These are phyloP conservation scores for Hordeum marinum DNA, from an alignment of 176 grass and related monocot genomes.

Conservation along the genomic window DNA sequence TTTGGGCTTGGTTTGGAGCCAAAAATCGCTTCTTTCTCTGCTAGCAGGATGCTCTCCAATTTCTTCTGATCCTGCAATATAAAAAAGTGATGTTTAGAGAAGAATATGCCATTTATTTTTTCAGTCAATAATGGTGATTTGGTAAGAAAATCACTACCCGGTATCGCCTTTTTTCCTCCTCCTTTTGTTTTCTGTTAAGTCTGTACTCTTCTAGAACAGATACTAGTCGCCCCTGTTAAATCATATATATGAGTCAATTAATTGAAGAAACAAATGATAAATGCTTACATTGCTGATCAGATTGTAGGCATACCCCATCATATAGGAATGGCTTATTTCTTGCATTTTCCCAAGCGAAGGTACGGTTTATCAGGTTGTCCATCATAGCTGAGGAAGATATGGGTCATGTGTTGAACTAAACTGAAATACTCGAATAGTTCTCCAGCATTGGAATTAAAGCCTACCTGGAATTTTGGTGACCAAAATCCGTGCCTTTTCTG, in stretches of 20 bases:
- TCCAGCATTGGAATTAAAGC: neutral
- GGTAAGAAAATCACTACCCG: conserved; percentile 49
- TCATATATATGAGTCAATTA: neutral
- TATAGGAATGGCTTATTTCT: conserved; percentile 84
- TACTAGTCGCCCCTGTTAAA: conserved; percentile 69
- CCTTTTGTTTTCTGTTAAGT: conserved; percentile 64
- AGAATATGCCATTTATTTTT: neutral
- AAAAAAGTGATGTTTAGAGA: neutral
- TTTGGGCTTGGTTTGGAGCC: conserved; percentile 65
- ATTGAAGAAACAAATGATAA: neutral
- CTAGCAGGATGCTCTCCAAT: conserved; percentile 70
- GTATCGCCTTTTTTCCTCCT: conserved; percentile 67
- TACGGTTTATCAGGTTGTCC: conserved; percentile 74
- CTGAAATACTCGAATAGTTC: neutral
- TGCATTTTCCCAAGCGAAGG: conserved; percentile 89
- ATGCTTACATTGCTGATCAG: neutral
- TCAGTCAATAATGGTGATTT: neutral
- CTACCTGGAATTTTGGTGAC: conserved; percentile 89
- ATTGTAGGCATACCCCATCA: conserved; percentile 65
- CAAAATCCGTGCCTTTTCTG: conserved; percentile 77
- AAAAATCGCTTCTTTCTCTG: conserved; percentile 71
- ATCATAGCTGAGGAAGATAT: conserved; percentile 64
- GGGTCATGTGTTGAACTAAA: neutral
- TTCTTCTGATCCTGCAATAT: conserved; percentile 85
- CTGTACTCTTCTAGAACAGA: conserved; percentile 95